Evolutionary conservation across 441 rosid genomes (phyloP), one percentile per base, ranked within the genome.

Genomic region (Hura crepitans): DNA sequence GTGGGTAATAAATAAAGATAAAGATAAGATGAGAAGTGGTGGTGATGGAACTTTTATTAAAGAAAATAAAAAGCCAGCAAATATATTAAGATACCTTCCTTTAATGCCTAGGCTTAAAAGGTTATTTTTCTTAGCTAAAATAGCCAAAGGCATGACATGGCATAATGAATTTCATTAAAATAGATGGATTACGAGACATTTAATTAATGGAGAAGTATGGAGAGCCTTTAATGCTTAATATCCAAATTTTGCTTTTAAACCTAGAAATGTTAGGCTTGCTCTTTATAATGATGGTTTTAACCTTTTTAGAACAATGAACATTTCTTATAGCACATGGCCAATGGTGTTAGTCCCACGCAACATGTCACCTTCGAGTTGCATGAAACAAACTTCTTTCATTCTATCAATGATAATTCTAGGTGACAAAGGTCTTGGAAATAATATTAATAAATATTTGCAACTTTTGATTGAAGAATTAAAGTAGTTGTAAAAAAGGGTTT

Each of bases 21-120:
- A 35, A 35, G 39, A 35, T 2, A 3, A 35, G 4, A 35, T 3
- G 3, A 35, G 6, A 2, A 35, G 3, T 35, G 39, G 39, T 35
- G 39, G 6, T 35, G 39, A 35, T 35, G 39, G 4, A 35, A 35
- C 3, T 2, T 35, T 35, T 6, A 2, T 35, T 35, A 2, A 2
- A 28, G 13, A 13, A 7, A 39, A 63, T 23, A 73, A 70, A 30
- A 64, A 46, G 25, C 31, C 42, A 0, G 37, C 17, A 1, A 79
- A 79, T 11, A n/a, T 76, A 20, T 74, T n/a, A n/a, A n/a, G n/a
- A n/a, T n/a, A n/a, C n/a, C n/a, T n/a, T 50, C 72, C 78, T 0
- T 45, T 74, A 1, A 77, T 42, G 14, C 67, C 64, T 5, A 33
- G 64, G 25, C 63, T 23, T 23, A 31, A 64, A 37, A 39, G 70